Evolutionary conservation across 2,329 filamentous ascomycete species (phyloP).

Genomic region (Raffaelea arxii): DNA sequence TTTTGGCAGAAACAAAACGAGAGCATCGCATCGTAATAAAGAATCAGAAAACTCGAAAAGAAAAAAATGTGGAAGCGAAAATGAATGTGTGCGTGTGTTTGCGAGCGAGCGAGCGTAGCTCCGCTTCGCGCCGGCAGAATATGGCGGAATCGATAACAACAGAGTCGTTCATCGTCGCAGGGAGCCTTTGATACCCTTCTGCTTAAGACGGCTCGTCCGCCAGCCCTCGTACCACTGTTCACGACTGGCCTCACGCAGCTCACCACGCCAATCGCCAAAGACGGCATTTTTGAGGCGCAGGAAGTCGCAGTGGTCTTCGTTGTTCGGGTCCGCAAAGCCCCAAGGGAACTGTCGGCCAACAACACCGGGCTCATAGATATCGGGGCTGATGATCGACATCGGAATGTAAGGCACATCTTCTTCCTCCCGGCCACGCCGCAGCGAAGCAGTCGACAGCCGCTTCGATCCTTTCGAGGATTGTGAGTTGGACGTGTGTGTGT

Average conservation of each 20-base stretch:
- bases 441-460: constrained; percentile 35
- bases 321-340: constrained; percentile 93
- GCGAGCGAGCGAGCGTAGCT: background rate
- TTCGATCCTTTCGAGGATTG: constrained; percentile 27
- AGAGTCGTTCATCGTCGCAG: constrained; percentile 24
- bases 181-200: constrained; percentile 19
- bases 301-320: constrained; percentile 90
- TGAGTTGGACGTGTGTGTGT: constrained; percentile 4
- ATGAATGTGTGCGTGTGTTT: background rate
- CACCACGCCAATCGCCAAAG: constrained; percentile 85
- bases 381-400: constrained; percentile 87
- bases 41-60: background rate
- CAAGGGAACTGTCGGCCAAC: constrained; percentile 87
- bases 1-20: too few relatives aligned
- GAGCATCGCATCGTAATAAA: too few relatives aligned
- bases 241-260: constrained; percentile 80
- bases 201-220: constrained; percentile 64
- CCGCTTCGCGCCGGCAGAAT: background rate
- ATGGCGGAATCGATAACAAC: background rate
- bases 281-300: constrained; percentile 80
- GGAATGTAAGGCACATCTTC: constrained; percentile 64
- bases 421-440: constrained; percentile 34
- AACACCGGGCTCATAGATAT: constrained; percentile 72
- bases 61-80: background rate
- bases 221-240: constrained; percentile 95